Conservation (phyloP, 2,329 filamentous ascomycete genomes). For the Aspergillus ruber region DNA sequence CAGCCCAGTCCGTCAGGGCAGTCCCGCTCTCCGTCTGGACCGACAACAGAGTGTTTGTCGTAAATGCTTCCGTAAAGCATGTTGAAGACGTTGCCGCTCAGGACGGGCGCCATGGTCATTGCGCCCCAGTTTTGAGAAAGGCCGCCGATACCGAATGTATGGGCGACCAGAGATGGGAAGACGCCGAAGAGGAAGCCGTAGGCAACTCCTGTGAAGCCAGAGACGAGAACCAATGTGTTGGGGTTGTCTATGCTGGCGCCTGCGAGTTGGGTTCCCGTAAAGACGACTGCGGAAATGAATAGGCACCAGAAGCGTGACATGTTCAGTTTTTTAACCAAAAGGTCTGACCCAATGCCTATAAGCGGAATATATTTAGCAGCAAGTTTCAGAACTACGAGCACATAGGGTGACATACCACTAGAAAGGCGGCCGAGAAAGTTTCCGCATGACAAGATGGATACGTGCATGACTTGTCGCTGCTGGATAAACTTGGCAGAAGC, state of each 20-base stretch:
- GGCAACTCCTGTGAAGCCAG: conserved; percentile 74
- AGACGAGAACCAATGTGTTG: conserved; percentile 68
- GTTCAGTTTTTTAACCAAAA: conserved; percentile 72
- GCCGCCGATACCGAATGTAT: conserved; percentile 83
- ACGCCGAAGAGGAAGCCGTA: conserved; percentile 95
- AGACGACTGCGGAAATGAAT: conserved; percentile 68
- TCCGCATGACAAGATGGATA: conserved; percentile 84
- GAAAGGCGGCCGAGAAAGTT: conserved; percentile 77
- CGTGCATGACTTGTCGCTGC: conserved; percentile 79
- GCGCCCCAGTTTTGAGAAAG: conserved; percentile 94
- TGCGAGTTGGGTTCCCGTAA: conserved; percentile 70
- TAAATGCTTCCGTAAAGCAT: conserved; percentile 80
- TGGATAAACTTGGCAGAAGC: conserved; percentile 69
- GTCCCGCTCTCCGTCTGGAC: conserved; percentile 61
- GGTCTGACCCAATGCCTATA: conserved; percentile 77
- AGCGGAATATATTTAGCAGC: background rate
- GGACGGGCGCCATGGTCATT: conserved; percentile 82
- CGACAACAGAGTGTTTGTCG: conserved; percentile 68
- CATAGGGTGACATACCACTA: conserved; percentile 53
- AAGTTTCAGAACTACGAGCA: background rate
- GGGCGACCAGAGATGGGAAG: conserved; percentile 80
- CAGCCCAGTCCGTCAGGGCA: conserved; percentile 75
- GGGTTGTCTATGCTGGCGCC: conserved; percentile 73
- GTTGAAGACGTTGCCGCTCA: conserved; percentile 89
- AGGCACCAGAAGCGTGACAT: conserved; percentile 89